Evolutionary conservation across 2,329 filamentous ascomycete species (phyloP).

Genomic region (Metarhizium brunneum): DNA sequence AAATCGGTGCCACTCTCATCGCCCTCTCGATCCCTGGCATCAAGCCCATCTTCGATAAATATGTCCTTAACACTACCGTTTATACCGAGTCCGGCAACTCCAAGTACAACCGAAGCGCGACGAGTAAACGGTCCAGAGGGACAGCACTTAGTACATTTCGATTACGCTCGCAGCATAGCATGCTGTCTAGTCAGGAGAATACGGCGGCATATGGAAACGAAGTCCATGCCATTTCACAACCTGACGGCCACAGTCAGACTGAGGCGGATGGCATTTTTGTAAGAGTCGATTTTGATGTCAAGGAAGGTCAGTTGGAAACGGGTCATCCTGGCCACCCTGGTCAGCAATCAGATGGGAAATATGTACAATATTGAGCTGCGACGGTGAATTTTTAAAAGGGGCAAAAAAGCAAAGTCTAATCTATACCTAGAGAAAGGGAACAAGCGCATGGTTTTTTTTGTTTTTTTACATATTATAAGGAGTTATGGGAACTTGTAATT

Average conservation of each 20-base stretch:
- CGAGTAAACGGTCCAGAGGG: slow-evolving; percentile 12
- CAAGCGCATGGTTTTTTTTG: too few species aligned
- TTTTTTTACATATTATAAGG: too few species aligned
- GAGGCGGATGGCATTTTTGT: slow-evolving; percentile 20
- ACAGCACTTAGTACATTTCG: slow-evolving; percentile 21
- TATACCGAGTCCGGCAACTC: slow-evolving; percentile 13
- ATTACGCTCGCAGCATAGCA: slow-evolving; percentile 19
- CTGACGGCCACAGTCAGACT: slow-evolving; percentile 16
- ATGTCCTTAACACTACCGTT: slow-evolving; percentile 17
- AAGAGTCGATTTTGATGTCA: slow-evolving; percentile 26
- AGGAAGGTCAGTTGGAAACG: slow-evolving; percentile 11
- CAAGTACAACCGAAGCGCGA: slow-evolving; percentile 12
- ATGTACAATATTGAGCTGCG: not conserved
- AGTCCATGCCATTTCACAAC: slow-evolving; percentile 13
- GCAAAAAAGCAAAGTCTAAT: too few species aligned
- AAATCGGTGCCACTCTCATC: slow-evolving; percentile 40
- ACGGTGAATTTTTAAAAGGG: too few species aligned
- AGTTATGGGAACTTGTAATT: too few species aligned
- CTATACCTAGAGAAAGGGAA: too few species aligned
- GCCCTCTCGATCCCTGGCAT: slow-evolving; percentile 40
- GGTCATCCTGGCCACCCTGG: too few species aligned
- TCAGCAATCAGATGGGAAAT: not conserved
- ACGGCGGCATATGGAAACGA: slow-evolving; percentile 13
- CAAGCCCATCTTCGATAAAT: slow-evolving; percentile 34
- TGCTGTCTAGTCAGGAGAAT: slow-evolving; percentile 17